These are phyloP conservation scores for Buxus sempervirens DNA, from an alignment of 164 flowering plant genomes.

Conservation along the genomic window DNA sequence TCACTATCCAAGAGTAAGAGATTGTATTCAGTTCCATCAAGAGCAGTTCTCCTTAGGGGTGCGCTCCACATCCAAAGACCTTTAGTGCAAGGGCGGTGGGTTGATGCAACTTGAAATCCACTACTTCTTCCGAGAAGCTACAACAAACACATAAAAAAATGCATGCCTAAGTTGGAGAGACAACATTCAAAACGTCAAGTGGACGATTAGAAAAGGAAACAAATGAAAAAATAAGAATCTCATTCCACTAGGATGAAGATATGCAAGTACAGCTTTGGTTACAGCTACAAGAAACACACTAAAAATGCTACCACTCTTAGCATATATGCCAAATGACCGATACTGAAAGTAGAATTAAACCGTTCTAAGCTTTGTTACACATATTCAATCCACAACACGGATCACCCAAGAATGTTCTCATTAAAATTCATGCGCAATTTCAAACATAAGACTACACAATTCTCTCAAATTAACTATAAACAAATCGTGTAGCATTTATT, in stretches of 20 bases:
- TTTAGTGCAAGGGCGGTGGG: conserved; percentile 96
- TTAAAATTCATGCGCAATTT: too few relatives aligned
- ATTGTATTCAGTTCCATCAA: conserved; percentile 96
- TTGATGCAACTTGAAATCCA: conserved; percentile 98
- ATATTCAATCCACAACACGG: too few relatives aligned
- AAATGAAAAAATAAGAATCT: neutral
- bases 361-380: neutral
- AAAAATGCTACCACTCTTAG: too few relatives aligned
- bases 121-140: conserved; percentile 97
- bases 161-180: conserved; percentile 4
- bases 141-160: conserved; percentile 14
- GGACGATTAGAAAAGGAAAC: neutral
- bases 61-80: conserved; percentile 99
- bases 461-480: too few relatives aligned
- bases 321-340: neutral
- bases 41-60: conserved; percentile 83
- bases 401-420: too few relatives aligned
- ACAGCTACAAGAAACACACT: too few relatives aligned
- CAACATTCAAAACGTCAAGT: neutral
- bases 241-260: neutral
- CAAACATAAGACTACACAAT: too few relatives aligned
- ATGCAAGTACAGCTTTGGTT: too few relatives aligned
- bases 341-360: too few relatives aligned
- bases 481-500: too few relatives aligned
- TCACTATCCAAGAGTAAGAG: conserved; percentile 90